phyloP scores from a whole-genome alignment of 2,329 filamentous ascomycete genomes.

The Monascus ruber region DNA sequence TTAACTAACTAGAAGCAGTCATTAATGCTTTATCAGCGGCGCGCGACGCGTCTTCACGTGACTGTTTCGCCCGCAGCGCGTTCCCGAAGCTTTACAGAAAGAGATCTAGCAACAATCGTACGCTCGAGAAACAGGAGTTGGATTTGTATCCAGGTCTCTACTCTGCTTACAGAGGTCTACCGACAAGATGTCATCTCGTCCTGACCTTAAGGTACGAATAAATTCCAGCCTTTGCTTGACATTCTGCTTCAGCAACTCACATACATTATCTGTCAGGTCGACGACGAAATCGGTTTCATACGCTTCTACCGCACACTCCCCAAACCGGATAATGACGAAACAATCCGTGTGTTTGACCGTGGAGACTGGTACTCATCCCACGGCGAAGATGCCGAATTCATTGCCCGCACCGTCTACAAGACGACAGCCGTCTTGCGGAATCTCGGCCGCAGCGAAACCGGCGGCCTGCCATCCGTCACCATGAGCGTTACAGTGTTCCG shows the following conservation, averaged over 20 bases:
- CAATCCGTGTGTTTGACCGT: slow-evolving; percentile 83
- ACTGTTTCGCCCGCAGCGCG: slow-evolving; percentile 13
- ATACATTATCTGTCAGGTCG: slow-evolving; percentile 48
- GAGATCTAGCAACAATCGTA: neutral
- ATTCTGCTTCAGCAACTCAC: neutral
- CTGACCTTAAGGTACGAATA: slow-evolving; percentile 53
- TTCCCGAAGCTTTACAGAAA: slow-evolving; percentile 8
- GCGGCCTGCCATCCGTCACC: slow-evolving; percentile 84
- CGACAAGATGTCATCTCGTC: slow-evolving; percentile 55
- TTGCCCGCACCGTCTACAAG: slow-evolving; percentile 70
- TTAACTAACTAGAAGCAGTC: slow-evolving; percentile 1
- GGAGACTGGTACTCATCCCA: slow-evolving; percentile 82
- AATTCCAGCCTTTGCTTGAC: neutral
- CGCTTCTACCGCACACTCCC: slow-evolving; percentile 87
- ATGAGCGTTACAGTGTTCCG: slow-evolving; percentile 92
- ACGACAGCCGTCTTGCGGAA: slow-evolving; percentile 91
- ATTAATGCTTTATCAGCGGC: slow-evolving; percentile 1
- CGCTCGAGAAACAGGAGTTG: too few species aligned
- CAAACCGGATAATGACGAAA: slow-evolving; percentile 47
- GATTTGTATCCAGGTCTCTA: neutral
- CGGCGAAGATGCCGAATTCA: slow-evolving; percentile 36
- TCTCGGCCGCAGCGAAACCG: slow-evolving; percentile 70
- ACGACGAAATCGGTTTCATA: slow-evolving; percentile 95
- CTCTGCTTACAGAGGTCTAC: slow-evolving; percentile 2
- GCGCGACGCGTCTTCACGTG: slow-evolving; percentile 24